Evolutionary conservation across 2,329 filamentous ascomycete genomes (phyloP).

Genomic region (Monosporascus ibericus): DNA sequence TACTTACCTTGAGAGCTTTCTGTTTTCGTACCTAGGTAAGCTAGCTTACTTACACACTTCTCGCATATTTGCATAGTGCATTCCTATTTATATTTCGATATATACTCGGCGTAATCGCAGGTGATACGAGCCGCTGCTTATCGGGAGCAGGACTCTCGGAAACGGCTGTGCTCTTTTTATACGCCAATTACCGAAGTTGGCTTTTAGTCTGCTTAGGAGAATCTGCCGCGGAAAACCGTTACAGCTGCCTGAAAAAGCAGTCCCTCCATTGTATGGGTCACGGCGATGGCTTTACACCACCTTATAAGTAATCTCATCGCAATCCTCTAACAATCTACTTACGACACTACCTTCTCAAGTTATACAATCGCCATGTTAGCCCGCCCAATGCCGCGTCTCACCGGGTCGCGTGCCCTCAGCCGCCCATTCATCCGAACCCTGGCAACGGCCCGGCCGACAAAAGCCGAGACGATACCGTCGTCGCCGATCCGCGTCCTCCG

Average conservation of each 20-base stretch:
- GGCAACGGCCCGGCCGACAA: constrained; percentile 13
- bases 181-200: too few relatives aligned
- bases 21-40: too few relatives aligned
- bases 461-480: constrained; percentile 43
- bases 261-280: constrained; percentile 15
- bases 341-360: not conserved
- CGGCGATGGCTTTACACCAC: constrained; percentile 20
- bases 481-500: constrained; percentile 67
- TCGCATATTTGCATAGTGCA: too few relatives aligned
- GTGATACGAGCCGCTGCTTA: too few relatives aligned
- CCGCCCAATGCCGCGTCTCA: constrained; percentile 14
- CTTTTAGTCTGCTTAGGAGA: constrained; percentile 17
- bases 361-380: constrained; percentile 15
- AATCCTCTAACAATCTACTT: constrained; percentile 1
- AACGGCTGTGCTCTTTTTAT: too few relatives aligned
- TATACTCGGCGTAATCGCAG: too few relatives aligned
- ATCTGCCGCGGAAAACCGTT: constrained; percentile 26
- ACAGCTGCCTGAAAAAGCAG: constrained; percentile 14
- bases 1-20: too few relatives aligned
- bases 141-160: too few relatives aligned
- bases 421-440: constrained; percentile 15
- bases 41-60: too few relatives aligned
- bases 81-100: too few relatives aligned
- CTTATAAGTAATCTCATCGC: constrained; percentile 14
- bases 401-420: constrained; percentile 15